Evolutionary conservation across 257 asterid species (phyloP).

Genomic region (Salvia hispanica): DNA sequence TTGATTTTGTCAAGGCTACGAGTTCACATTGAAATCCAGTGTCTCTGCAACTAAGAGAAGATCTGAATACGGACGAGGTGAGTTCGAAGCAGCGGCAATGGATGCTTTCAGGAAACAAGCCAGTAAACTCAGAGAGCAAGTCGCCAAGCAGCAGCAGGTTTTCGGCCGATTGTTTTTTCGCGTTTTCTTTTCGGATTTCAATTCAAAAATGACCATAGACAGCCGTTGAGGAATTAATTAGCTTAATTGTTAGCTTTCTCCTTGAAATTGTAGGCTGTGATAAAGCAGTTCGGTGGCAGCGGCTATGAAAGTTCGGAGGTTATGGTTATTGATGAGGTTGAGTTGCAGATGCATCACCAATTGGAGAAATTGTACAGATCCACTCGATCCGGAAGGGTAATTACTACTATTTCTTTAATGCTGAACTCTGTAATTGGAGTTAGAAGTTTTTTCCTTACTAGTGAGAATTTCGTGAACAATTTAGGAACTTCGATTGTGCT

Average conservation of each 20-base stretch:
- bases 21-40: constrained; percentile 1
- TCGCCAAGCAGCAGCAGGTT: constrained; percentile 98
- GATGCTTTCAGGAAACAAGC: constrained; percentile 97
- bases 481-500: not conserved
- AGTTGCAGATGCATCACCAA: constrained; percentile 86
- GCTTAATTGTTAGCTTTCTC: constrained; percentile 12
- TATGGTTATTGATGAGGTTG: constrained; percentile 90
- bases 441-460: not conserved
- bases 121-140: constrained; percentile 84
- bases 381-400: constrained; percentile 92
- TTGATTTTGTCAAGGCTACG: not conserved
- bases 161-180: not conserved
- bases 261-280: constrained; percentile 69
- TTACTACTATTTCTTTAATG: constrained; percentile 8
- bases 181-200: not conserved
- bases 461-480: not conserved
- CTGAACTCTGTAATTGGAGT: not conserved
- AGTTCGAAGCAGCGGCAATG: constrained; percentile 44
- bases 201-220: constrained; percentile 6
- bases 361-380: constrained; percentile 86
- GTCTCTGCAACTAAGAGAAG: constrained; percentile 1
- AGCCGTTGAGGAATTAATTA: not conserved
- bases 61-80: constrained; percentile 6
- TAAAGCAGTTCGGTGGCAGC: constrained; percentile 85
- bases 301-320: constrained; percentile 89